phyloP scores from a whole-genome alignment of 176 grass and related monocot genomes.

The Aegilops speltoides region DNA sequence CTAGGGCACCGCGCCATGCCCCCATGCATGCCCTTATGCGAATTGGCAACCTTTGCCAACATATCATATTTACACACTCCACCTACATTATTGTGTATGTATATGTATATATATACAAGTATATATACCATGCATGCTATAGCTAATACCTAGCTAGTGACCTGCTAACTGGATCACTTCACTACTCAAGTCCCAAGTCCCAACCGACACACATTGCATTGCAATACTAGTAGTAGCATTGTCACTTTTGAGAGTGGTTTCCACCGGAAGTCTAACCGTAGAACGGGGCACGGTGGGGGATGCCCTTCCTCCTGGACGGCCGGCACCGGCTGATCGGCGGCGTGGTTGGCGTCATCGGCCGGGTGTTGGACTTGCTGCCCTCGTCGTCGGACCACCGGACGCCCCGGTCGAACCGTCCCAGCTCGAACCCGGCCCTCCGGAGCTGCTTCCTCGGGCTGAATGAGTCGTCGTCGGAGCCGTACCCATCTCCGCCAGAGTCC shows the following conservation, averaged over 20 bases:
- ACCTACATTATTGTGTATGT: conserved; percentile 34
- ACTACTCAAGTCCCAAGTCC: conserved; percentile 11
- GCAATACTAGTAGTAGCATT: background rate
- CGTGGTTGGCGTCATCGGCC: conserved; percentile 39
- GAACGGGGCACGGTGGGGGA: conserved; percentile 59
- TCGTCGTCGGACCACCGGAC: conserved; percentile 56
- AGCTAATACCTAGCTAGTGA: conserved; percentile 36
- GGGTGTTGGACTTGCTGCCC: conserved; percentile 41
- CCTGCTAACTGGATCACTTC: conserved; percentile 26
- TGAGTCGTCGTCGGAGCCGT: conserved; percentile 46
- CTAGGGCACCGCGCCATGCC: background rate
- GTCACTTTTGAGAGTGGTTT: conserved; percentile 1
- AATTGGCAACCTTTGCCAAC: conserved; percentile 33
- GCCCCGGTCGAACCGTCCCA: conserved; percentile 40
- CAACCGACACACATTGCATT: conserved; percentile 24
- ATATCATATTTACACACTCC: conserved; percentile 33
- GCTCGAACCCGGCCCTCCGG: conserved; percentile 27
- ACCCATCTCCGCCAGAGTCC: conserved; percentile 38
- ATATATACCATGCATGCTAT: conserved; percentile 20
- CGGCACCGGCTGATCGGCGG: conserved; percentile 58
- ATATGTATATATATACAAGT: conserved; percentile 25
- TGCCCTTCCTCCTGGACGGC: conserved; percentile 61
- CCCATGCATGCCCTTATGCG: background rate
- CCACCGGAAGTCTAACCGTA: conserved; percentile 44
- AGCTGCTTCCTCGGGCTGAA: conserved; percentile 57